These are phyloP conservation scores for Hevea brasiliensis DNA, from an alignment of 345 rosid genomes.

Conservation along the genomic window DNA sequence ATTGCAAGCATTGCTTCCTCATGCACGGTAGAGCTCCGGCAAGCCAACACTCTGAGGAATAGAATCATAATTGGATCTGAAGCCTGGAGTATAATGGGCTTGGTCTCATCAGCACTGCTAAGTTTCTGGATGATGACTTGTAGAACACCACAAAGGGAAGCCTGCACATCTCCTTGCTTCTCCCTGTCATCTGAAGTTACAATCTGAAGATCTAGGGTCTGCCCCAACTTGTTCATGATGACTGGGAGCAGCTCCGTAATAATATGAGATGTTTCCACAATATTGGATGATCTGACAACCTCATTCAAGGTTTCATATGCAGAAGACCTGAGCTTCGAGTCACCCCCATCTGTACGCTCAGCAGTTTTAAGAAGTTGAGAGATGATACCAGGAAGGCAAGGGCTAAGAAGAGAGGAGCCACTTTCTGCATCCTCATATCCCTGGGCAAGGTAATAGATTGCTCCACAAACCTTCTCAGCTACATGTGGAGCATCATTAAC, in stretches of 20 bases:
- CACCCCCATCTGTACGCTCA: slow-evolving; percentile 67
- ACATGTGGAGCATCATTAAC: slow-evolving; percentile 77
- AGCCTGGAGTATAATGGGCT: slow-evolving; percentile 54
- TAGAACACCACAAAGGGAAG: slow-evolving; percentile 88
- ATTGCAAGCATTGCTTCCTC: slow-evolving; percentile 99
- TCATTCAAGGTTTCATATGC: slow-evolving; percentile 92
- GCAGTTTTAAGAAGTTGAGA: slow-evolving; percentile 62
- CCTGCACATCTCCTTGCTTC: slow-evolving; percentile 90
- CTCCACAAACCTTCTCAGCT: slow-evolving; percentile 94
- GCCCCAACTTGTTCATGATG: slow-evolving; percentile 66
- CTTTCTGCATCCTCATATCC: slow-evolving; percentile 81
- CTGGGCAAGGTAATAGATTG: slow-evolving; percentile 88
- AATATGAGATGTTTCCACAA: slow-evolving; percentile 58
- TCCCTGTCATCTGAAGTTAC: slow-evolving; percentile 78
- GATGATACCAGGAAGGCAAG: slow-evolving; percentile 63
- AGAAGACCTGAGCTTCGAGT: slow-evolving; percentile 74
- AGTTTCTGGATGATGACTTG: slow-evolving; percentile 93
- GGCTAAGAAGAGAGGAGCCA: slow-evolving; percentile 64
- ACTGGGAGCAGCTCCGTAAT: slow-evolving; percentile 73
- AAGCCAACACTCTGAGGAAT: slow-evolving; percentile 81
- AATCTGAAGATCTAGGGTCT: slow-evolving; percentile 71
- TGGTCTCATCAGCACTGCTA: slow-evolving; percentile 62
- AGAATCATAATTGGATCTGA: slow-evolving; percentile 83
- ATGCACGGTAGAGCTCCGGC: slow-evolving; percentile 88
- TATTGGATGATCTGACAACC: slow-evolving; percentile 80